phyloP scores from a whole-genome alignment of 768 basidiomycete species.

The Boletellus ananas region DNA sequence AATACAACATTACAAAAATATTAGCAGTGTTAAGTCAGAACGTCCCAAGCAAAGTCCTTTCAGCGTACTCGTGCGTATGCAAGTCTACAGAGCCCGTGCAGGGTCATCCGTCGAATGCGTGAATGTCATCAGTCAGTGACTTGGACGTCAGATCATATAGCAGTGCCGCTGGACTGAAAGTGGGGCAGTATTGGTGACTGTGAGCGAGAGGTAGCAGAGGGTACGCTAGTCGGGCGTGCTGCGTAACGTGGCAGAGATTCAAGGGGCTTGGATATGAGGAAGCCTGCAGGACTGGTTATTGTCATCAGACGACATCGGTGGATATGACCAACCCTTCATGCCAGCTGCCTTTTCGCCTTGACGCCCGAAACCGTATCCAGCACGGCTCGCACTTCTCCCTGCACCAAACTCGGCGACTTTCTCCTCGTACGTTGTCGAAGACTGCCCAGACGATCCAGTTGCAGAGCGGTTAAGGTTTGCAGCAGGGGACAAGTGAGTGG shows the following conservation, averaged over 20 bases:
- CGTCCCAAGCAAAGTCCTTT: constrained; percentile 18
- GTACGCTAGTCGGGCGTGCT: constrained; percentile 32
- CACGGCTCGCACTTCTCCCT: constrained; percentile 31
- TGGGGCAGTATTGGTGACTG: constrained; percentile 21
- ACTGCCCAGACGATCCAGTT: constrained; percentile 22
- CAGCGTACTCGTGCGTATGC: constrained; percentile 7
- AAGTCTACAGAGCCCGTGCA: constrained; percentile 9
- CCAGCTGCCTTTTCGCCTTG: constrained; percentile 74
- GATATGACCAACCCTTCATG: constrained; percentile 42
- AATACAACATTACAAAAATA: constrained; percentile 20
- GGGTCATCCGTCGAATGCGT: constrained; percentile 17
- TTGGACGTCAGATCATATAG: constrained; percentile 18
- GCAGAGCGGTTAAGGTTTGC: constrained; percentile 23
- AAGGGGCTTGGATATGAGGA: constrained; percentile 57
- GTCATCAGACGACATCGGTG: not conserved
- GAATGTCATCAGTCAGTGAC: constrained; percentile 18
- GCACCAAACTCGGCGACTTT: constrained; percentile 25
- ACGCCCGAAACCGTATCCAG: constrained; percentile 73
- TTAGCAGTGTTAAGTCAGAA: constrained; percentile 4
- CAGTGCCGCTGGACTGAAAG: constrained; percentile 28
- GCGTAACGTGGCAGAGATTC: constrained; percentile 61
- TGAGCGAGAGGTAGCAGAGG: constrained; percentile 18
- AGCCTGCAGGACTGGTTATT: constrained; percentile 34
- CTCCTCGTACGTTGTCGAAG: constrained; percentile 31
- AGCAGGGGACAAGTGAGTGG: constrained; percentile 35